phyloP scores from a whole-genome alignment of 768 basidiomycete genomes.

The Termitomyces sp. region DNA sequence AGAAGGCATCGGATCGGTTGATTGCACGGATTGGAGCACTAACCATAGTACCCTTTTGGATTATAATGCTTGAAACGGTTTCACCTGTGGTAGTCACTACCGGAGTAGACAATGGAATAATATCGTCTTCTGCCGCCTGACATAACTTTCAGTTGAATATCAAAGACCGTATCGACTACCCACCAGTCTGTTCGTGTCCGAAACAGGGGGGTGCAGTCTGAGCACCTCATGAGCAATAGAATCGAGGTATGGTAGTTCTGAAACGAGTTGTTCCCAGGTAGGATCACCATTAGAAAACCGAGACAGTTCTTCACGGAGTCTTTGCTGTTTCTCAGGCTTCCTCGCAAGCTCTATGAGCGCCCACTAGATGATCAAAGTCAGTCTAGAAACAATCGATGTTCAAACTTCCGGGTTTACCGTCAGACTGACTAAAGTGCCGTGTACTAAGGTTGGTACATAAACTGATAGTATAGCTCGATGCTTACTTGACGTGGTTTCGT shows the following conservation, averaged over 20 bases:
- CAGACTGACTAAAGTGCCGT: slow-evolving; percentile 26
- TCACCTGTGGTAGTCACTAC: slow-evolving; percentile 40
- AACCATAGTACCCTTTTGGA: slow-evolving; percentile 47
- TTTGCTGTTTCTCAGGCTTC: slow-evolving; percentile 40
- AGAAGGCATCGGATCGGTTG: slow-evolving; percentile 50
- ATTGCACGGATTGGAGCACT: slow-evolving; percentile 39
- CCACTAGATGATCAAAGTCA: slow-evolving; percentile 34
- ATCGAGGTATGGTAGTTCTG: slow-evolving; percentile 52
- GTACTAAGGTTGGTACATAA: background rate
- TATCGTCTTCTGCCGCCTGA: slow-evolving; percentile 49
- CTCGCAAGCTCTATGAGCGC: slow-evolving; percentile 53
- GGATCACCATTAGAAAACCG: slow-evolving; percentile 41
- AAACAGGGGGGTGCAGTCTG: slow-evolving; percentile 39
- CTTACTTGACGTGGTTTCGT: slow-evolving; percentile 52
- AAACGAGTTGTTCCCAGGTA: slow-evolving; percentile 49
- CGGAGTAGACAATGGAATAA: slow-evolving; percentile 54
- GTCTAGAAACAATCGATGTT: background rate
- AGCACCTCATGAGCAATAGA: slow-evolving; percentile 44
- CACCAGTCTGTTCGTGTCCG: slow-evolving; percentile 35
- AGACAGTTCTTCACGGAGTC: slow-evolving; percentile 46
- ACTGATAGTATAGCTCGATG: background rate
- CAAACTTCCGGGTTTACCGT: slow-evolving; percentile 21
- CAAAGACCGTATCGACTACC: slow-evolving; percentile 6
- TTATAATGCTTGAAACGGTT: slow-evolving; percentile 32
- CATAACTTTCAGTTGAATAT: background rate